Base-by-base conservation (phyloP, 1,284 basidiomycete genomes). In the Omphalotus olearius region DNA sequence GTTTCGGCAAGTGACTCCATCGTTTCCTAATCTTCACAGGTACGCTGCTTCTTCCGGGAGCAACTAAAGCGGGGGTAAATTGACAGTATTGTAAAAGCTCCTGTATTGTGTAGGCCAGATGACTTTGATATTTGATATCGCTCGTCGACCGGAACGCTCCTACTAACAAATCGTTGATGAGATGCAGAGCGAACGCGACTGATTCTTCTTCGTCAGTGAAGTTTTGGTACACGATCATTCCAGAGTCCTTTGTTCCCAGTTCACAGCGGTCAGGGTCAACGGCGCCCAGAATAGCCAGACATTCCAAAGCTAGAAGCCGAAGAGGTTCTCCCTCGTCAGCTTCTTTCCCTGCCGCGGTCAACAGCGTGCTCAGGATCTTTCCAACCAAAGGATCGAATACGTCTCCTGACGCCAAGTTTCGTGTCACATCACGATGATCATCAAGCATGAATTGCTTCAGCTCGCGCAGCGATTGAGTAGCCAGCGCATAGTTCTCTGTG, bases 231-330 rank as follows among this genome's bases (percentile, higher is more conserved):
- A 98, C 78, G 36, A 92, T 79, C 69, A 90, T 85, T 37, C 81
- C 78, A 2, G 79, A 69, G 56, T 88, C 84, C 30, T 78, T 76
- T 36, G 76, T 65, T 4, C 77, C 72, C 38, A 91, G 73, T 56
- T 93, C 88, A 63, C 93, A 88, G 51, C 97, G 82, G 71, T 99
- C 97, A 0, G 97, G 95, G 69, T 99, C 97, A 16, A 97, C 79
- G 1, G 97, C 97, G 5, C 97, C 97, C 4, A 99, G 69, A n/a
- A 92, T 80, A 1, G 96, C 94, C 47, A 99, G 83, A 65, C 93
- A 98, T 63, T 97, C 91, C 62, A 91, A 94, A 0, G 90, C 85
- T 16, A 90, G 67, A 39, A 82, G 70, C 16, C 82, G 82, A 36
- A 94, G 64, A 5, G 76, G 63, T 51, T 93, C 84, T 2, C 82